Percentiles rank a stretch among this genome's conserved stretches.
phyloP scores from a whole-genome alignment of 352 stramenopile species.

The Pythium guiyangense region DNA sequence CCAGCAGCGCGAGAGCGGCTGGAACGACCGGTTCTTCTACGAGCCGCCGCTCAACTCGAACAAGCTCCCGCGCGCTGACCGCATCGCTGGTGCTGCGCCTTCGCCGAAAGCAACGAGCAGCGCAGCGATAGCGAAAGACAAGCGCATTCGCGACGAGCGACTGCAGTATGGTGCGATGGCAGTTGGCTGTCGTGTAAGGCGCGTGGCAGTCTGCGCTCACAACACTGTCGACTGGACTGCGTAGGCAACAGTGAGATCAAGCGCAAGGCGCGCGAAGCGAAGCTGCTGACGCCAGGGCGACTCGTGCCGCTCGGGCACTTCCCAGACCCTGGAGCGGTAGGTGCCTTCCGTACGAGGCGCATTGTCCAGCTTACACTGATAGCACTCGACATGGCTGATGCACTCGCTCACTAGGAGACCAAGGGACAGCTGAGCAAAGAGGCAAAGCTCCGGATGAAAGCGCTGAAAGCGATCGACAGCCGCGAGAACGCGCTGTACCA shows the following conservation, averaged over 20 bases:
- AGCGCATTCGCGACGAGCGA: constrained; percentile 45
- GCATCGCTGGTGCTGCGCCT: background rate
- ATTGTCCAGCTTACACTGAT: too few relatives aligned
- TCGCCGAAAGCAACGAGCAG: constrained; percentile 14
- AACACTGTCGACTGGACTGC: background rate
- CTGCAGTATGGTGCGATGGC: constrained; percentile 49
- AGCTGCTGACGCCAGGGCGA: constrained; percentile 8
- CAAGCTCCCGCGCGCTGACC: constrained; percentile 27
- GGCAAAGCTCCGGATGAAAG: constrained; percentile 68
- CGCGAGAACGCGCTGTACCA: constrained; percentile 71
- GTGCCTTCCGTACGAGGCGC: too few relatives aligned
- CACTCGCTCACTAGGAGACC: constrained; percentile 13
- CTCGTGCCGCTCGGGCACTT: constrained; percentile 30
- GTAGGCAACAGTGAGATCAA: constrained; percentile 23
- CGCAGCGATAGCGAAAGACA: constrained; percentile 30
- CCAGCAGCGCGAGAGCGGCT: constrained; percentile 59
- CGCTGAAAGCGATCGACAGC: constrained; percentile 57
- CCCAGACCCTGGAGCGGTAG: constrained; percentile 17
- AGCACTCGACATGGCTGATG: background rate
- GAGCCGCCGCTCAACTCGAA: constrained; percentile 47
- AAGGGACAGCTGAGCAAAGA: constrained; percentile 34
- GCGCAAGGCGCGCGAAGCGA: constrained; percentile 11
- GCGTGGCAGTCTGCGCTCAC: background rate
- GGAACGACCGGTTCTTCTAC: constrained; percentile 69
- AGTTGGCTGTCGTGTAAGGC: too few relatives aligned